Evolutionary conservation across 2,329 filamentous ascomycete genomes (phyloP).

Genomic region (Trichoderma gracile): DNA sequence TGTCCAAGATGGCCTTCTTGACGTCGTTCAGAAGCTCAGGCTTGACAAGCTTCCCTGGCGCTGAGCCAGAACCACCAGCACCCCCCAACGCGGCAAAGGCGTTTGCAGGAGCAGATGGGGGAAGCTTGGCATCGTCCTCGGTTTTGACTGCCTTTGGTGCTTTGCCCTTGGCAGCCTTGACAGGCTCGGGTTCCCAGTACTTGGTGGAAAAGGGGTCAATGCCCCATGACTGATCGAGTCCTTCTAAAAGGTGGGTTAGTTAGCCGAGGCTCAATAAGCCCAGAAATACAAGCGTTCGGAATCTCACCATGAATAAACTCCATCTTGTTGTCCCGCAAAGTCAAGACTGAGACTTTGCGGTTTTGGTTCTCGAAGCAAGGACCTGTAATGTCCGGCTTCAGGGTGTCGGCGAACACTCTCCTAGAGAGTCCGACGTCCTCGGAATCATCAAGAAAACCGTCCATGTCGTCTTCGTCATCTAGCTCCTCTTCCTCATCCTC

Average conservation of each 20-base stretch:
- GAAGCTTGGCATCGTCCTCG: conserved; percentile 36
- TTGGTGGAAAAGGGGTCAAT: conserved; percentile 83
- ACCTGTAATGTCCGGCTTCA: conserved; percentile 76
- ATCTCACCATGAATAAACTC: conserved; percentile 70
- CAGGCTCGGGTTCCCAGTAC: conserved; percentile 67
- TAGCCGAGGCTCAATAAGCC: neutral
- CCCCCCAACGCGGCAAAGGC: conserved; percentile 42
- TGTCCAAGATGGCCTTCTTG: conserved; percentile 45
- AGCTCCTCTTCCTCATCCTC: conserved; percentile 69
- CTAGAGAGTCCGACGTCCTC: conserved; percentile 62
- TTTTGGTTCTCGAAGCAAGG: conserved; percentile 75
- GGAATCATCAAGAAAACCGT: conserved; percentile 85
- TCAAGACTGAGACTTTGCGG: conserved; percentile 49
- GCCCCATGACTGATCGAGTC: conserved; percentile 49
- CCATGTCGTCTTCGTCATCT: conserved; percentile 81
- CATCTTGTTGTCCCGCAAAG: conserved; percentile 65
- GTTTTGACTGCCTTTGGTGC: conserved; percentile 11
- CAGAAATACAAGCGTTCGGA: no score
- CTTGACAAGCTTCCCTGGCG: conserved; percentile 39
- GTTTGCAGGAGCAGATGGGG: conserved; percentile 39
- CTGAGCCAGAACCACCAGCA: conserved; percentile 25
- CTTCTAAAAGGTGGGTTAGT: conserved; percentile 41
- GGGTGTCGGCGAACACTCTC: conserved; percentile 64
- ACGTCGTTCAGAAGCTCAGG: conserved; percentile 45
- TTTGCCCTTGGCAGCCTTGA: conserved; percentile 27